A percentile compares a stretch with the other conserved stretches of the same genome.
Evolutionary conservation across 768 basidiomycete genomes (phyloP).

Genomic region (Suillus occidentalis): DNA sequence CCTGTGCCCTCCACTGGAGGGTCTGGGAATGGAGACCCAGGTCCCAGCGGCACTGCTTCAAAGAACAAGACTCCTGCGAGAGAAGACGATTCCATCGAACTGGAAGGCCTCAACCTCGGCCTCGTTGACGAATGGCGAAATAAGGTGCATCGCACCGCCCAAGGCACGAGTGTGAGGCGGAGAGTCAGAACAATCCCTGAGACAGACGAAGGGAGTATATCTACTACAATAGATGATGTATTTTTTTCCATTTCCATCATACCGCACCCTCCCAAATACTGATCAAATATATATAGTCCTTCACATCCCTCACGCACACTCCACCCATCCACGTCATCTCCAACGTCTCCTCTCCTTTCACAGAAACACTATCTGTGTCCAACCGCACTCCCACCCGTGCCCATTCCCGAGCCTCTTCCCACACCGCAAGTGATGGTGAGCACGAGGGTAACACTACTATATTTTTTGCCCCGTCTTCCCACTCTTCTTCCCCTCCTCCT

Average conservation of each 20-base stretch:
- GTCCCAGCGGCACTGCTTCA: conserved; percentile 16
- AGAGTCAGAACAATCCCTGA: conserved; percentile 12
- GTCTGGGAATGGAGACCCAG: conserved; percentile 7
- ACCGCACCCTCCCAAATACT: neutral
- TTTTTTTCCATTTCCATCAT: conserved; percentile 12
- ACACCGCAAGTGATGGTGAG: conserved; percentile 13
- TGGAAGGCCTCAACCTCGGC: conserved; percentile 53
- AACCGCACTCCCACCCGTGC: conserved; percentile 15
- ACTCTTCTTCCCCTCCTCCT: conserved; percentile 1
- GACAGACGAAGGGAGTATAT: conserved; percentile 11
- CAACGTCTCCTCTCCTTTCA: conserved; percentile 36
- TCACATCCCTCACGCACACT: conserved; percentile 43
- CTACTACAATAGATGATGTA: conserved; percentile 52
- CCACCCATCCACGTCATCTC: conserved; percentile 51
- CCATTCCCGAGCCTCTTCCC: conserved; percentile 10
- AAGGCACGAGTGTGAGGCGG: neutral
- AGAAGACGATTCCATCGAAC: conserved; percentile 38
- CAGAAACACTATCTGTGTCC: conserved; percentile 3
- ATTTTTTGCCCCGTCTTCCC: conserved; percentile 2
- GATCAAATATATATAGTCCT: conserved; percentile 36
- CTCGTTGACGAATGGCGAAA: conserved; percentile 47
- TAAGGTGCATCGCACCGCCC: conserved; percentile 32
- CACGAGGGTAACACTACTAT: conserved; percentile 3
- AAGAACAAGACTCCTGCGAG: conserved; percentile 19
- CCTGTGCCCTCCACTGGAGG: conserved; percentile 22